Base-by-base conservation (phyloP, 1,284 basidiomycete species). In the Moesziomyces parantarcticus region DNA sequence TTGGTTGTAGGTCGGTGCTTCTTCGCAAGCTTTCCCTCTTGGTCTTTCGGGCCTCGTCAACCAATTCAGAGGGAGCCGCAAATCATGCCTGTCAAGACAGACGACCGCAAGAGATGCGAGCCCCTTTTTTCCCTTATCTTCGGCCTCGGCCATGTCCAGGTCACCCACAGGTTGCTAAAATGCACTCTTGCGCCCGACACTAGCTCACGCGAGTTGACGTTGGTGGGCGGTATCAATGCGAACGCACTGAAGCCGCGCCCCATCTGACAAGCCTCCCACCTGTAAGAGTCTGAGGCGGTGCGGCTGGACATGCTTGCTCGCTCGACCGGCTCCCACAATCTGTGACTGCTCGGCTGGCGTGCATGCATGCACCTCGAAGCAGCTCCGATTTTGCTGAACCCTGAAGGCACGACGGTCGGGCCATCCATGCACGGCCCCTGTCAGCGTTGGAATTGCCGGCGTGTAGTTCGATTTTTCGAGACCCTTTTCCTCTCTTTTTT, bases 371-470 rank as follows among this genome's bases (percentile, higher is more conserved):
- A 32, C 29, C 29, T 39, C 16, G 36, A 18, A 6, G 14, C 36
- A 39, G 36, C 36, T 39, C 36, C 36, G 36, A 39, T 39, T 32
- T 39, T 32, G 16, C 36, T 39, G 36, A 39, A 65, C 51, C 63
- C 63, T 20, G 57, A 55, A 22, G 42, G 45, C 11, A 47, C 54
- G 32, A 59, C 53, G 41, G n/a, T 65, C 16, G 57, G 45, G 32
- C 26, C 36, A 39, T 14, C 36, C 36, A 6, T 3, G 36, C 36
- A 16, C 5, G 6, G 3, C 36, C 16, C 36, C 36, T 39, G 36
- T 39, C 36, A 39, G 18, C 3, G 36, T 8, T 36, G 11, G 6
- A 13, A 14, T 5, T 18, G 36, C 36, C 36, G 36, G 14, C 18
- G 34, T 14, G 36, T 16, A 18, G 36, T 16, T 39, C 36, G 18